Conservation (phyloP, 176 grass and related monocot species). For the Aegilops umbellulata region DNA sequence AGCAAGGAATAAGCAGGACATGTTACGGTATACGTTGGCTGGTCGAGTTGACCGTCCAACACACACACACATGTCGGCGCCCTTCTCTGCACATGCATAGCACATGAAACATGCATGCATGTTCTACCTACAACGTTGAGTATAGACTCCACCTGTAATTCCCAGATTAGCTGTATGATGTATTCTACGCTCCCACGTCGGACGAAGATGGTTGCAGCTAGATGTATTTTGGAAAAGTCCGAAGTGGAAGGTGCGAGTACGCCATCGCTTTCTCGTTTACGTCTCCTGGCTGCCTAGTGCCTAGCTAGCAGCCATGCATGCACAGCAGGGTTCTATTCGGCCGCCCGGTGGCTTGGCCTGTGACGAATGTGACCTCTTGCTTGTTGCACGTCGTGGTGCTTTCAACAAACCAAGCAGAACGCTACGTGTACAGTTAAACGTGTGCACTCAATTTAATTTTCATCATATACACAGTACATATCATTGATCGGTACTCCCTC, state of each 20-base stretch:
- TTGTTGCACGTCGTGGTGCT: not conserved
- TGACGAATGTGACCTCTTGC: not conserved
- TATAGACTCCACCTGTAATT: not conserved
- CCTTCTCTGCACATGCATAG: not conserved
- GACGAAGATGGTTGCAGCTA: not conserved
- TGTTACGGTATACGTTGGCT: not conserved
- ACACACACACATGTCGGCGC: not conserved
- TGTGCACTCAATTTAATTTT: too few species aligned
- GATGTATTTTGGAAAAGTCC: not conserved
- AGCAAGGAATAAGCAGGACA: not conserved
- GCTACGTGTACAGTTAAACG: too few species aligned
- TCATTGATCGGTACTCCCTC: too few species aligned
- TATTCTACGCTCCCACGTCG: not conserved
- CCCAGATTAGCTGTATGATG: not conserved
- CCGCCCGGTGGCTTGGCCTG: not conserved
- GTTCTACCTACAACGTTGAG: not conserved
- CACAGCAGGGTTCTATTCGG: not conserved
- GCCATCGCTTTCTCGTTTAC: constrained; percentile 1
- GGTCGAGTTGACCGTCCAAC: not conserved
- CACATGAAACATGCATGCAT: not conserved
- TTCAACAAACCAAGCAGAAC: not conserved
- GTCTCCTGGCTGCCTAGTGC: not conserved
- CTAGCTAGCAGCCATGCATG: not conserved
- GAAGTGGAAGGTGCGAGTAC: not conserved
- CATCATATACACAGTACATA: too few species aligned